These are phyloP conservation scores for Eruca vesicaria DNA, from an alignment of 441 rosid genomes.

Conservation along the genomic window DNA sequence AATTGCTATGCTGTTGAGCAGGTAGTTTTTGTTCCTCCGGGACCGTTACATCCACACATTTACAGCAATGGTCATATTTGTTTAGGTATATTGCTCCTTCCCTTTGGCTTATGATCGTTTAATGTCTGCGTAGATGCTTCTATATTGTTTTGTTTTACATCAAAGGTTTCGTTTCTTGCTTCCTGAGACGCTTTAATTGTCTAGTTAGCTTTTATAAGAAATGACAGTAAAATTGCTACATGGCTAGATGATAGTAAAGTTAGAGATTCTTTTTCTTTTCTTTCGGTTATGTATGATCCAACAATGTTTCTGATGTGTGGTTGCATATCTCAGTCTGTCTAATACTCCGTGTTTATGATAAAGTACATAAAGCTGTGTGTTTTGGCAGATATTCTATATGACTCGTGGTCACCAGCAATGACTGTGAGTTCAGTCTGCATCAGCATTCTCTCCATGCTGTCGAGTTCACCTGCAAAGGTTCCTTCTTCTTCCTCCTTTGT, in stretches of 20 bases:
- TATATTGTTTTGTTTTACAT: not conserved
- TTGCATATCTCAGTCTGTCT: not conserved
- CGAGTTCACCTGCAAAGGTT: conserved; percentile 95
- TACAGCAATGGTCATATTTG: not conserved
- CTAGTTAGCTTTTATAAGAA: not conserved
- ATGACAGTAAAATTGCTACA: not conserved
- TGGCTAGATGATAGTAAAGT: not conserved
- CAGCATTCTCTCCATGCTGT: conserved; percentile 98
- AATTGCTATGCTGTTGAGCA: not conserved
- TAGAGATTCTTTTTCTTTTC: not conserved
- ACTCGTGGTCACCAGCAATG: conserved; percentile 99
- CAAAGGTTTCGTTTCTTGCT: not conserved
- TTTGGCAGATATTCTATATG: conserved; percentile 84
- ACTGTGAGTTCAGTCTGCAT: conserved; percentile 95
- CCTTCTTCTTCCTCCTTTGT: too few species aligned
- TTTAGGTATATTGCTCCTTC: not conserved
- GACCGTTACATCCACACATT: not conserved
- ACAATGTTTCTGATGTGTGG: not conserved
- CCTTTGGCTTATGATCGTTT: not conserved
- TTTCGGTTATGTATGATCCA: not conserved
- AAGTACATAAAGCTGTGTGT: conserved; percentile 2
- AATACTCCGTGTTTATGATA: not conserved
- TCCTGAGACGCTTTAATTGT: not conserved
- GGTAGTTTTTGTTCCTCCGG: not conserved
- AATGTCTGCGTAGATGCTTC: not conserved